Evolutionary conservation across 495 filamentous ascomycete genomes (phyloP).

Genomic region (Aspergillus sclerotiicarbonarius): DNA sequence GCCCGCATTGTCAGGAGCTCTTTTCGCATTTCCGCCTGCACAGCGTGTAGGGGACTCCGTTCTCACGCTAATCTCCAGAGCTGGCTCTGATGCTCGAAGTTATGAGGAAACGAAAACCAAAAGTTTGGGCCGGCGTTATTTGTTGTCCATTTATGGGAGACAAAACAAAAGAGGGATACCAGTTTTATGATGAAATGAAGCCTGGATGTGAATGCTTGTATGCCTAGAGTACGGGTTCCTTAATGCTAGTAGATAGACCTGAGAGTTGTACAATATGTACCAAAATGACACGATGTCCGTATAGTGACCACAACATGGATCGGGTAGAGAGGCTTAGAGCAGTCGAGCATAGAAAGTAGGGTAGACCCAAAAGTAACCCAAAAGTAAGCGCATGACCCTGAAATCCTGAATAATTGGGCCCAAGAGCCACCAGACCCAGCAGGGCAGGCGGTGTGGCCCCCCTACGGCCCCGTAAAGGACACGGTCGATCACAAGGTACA

Average conservation of each 20-base stretch:
- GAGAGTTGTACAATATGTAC: not conserved
- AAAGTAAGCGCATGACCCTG: not conserved
- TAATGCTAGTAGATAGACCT: not conserved
- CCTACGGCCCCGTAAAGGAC: slow-evolving; percentile 26
- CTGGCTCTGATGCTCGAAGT: slow-evolving; percentile 6
- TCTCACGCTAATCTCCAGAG: not conserved
- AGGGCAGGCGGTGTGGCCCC: slow-evolving; percentile 26
- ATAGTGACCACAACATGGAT: not conserved
- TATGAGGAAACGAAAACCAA: slow-evolving; percentile 4
- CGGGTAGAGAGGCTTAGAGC: not conserved
- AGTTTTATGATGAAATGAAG: slow-evolving; percentile 10
- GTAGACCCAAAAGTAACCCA: not conserved
- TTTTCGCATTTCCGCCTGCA: slow-evolving; percentile 2
- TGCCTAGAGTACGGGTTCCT: not conserved
- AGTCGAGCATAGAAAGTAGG: not conserved
- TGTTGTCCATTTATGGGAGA: slow-evolving; percentile 6
- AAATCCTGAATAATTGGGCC: slow-evolving; percentile 3
- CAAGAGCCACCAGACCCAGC: slow-evolving; percentile 4
- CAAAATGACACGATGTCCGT: not conserved
- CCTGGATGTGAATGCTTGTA: slow-evolving; percentile 3
- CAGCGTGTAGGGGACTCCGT: not conserved
- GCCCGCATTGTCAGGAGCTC: not conserved
- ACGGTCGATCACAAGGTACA: slow-evolving; percentile 29
- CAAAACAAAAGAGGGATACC: slow-evolving; percentile 5
- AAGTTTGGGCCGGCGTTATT: slow-evolving; percentile 7